Evolutionary conservation across 2,329 filamentous ascomycete species (phyloP), one percentile per base, ranked within the genome.

Genomic region (Claviceps paspali): DNA sequence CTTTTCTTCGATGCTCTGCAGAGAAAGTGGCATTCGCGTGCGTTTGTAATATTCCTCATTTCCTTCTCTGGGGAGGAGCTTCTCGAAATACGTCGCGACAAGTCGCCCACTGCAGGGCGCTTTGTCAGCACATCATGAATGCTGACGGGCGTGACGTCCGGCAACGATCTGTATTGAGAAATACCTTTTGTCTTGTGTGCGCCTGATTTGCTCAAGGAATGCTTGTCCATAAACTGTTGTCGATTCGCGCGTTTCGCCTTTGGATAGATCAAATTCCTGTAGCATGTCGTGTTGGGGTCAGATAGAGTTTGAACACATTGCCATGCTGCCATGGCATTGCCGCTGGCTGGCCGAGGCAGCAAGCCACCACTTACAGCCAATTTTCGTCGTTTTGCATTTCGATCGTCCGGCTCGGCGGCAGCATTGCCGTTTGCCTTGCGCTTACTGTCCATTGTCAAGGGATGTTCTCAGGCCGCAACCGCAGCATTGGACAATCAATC

Each of bases 171-270:
- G 11, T 31, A 21, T 11, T 15, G 6, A 14, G 67, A 87, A 11
- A 26, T 68, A 88, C 83, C 71, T 82, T 63, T 92, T 92, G 57
- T 92, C 85, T 44, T 76, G 74, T 17, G 82, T 84, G 45, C 73
- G 69, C 48, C 78, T 78, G 51, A 93, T 73, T 52, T 79, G 76
- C 38, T 83, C 76, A 31, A 92, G 62, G 51, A 92, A 82, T 46
- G 70, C 72, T 48, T 83, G 61, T 27, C 85, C 85, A 49, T 76
- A 72, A 38, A 76, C 69, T 11, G 76, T 78, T 3, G 82, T 87
- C 12, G 76, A 76, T 53, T 82, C 76, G 38, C 62, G 58, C 12
- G 71, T 76, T 58, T 87, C 81, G 45, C 64, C 65, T 40, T 68
- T 61, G 33, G 61, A 55, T 21, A 73, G 56, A 43, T 73, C 65